A percentile compares a stretch with the other conserved stretches of the same genome.
phyloP scores from a whole-genome alignment of 2,329 filamentous ascomycete species.

The Hirsutella thompsonii region DNA sequence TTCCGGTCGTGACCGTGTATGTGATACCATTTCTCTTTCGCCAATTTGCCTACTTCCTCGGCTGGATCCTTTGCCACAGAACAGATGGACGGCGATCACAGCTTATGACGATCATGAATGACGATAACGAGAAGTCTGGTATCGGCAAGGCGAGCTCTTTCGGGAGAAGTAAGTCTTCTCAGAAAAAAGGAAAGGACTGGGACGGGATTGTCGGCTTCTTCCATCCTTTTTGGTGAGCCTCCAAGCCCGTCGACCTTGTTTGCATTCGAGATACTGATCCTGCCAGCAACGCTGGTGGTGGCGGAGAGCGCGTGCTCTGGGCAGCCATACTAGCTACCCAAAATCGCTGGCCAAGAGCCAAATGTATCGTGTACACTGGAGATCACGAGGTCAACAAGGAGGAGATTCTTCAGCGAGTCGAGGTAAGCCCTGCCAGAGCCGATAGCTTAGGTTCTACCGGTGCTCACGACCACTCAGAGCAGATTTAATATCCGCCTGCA shows the following conservation, averaged over 20 bases:
- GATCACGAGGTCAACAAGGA: conserved; percentile 80
- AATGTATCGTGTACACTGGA: conserved; percentile 89
- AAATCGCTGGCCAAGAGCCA: conserved; percentile 72
- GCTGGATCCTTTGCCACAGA: conserved; percentile 49
- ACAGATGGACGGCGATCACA: conserved; percentile 48
- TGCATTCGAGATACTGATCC: conserved; percentile 1
- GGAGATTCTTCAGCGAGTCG: conserved; percentile 63
- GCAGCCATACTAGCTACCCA: conserved; percentile 88
- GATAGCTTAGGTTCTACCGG: not conserved
- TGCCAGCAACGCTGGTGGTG: conserved; percentile 79
- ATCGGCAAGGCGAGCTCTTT: too few species aligned
- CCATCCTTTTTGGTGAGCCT: conserved; percentile 80
- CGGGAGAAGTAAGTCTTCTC: too few species aligned
- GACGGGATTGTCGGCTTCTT: conserved; percentile 88
- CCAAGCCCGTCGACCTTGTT: not conserved
- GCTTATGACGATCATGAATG: conserved; percentile 38
- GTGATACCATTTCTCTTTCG: conserved; percentile 12
- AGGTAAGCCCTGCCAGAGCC: conserved; percentile 31
- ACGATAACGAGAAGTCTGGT: conserved; percentile 26
- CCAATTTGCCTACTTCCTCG: conserved; percentile 31
- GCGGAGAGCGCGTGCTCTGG: conserved; percentile 92
- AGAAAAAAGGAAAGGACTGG: conserved; percentile 50
- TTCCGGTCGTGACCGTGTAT: conserved; percentile 11
- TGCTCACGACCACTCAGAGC: conserved; percentile 31
- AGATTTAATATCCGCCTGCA: conserved; percentile 91